These are phyloP conservation scores for Pythium rhizo-oryzae DNA, from an alignment of 352 stramenopile genomes.

Conservation along the genomic window DNA sequence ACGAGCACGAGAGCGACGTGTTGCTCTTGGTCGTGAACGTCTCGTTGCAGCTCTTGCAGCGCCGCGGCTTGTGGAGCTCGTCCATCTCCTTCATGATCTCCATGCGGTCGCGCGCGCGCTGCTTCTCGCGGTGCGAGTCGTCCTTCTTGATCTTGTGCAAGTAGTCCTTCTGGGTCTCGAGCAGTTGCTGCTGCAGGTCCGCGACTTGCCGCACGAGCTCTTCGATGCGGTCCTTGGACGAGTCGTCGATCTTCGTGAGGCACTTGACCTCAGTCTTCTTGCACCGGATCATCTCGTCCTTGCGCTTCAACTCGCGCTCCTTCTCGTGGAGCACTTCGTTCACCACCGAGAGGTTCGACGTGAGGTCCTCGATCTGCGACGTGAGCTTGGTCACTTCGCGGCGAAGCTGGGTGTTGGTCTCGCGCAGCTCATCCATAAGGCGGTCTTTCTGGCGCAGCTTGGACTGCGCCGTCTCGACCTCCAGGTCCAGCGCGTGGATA, in stretches of 20 bases:
- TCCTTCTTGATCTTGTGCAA: constrained; percentile 82
- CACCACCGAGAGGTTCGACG: constrained; percentile 47
- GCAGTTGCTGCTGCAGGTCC: constrained; percentile 67
- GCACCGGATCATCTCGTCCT: constrained; percentile 61
- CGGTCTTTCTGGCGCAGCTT: constrained; percentile 80
- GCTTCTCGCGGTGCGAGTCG: constrained; percentile 66
- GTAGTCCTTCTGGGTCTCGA: constrained; percentile 84
- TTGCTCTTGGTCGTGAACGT: constrained; percentile 84
- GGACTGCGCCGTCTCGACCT: constrained; percentile 74
- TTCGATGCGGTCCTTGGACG: constrained; percentile 79
- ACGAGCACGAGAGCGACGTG: constrained; percentile 80
- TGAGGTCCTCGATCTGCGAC: constrained; percentile 50
- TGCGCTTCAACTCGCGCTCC: constrained; percentile 59
- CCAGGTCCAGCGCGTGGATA: constrained; percentile 73
- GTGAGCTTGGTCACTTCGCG: constrained; percentile 64
- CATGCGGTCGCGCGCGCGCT: constrained; percentile 58
- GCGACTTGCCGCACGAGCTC: constrained; percentile 72
- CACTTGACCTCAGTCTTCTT: constrained; percentile 86
- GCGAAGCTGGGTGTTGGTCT: constrained; percentile 61
- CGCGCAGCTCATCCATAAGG: constrained; percentile 66
- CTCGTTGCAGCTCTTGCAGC: constrained; percentile 84
- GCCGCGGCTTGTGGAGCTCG: constrained; percentile 65
- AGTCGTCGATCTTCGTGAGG: constrained; percentile 71
- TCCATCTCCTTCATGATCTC: constrained; percentile 80
- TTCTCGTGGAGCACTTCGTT: constrained; percentile 62